Conservation (phyloP, 306 rosid species). For the Quercus agrifolia region DNA sequence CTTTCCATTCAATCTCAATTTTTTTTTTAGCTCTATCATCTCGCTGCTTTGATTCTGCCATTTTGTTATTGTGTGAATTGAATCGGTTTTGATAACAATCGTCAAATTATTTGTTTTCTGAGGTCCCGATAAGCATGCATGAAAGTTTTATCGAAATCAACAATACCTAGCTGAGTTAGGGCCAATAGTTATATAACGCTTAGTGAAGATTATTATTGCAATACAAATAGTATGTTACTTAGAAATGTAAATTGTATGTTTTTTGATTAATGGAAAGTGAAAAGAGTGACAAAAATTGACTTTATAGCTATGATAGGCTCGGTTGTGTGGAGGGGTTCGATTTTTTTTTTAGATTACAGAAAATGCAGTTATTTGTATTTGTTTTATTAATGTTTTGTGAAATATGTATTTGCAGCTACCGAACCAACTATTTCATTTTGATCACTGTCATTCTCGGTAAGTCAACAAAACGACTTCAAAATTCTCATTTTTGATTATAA, state of each 20-base stretch:
- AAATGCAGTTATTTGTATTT: neutral
- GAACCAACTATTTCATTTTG: conserved; percentile 94
- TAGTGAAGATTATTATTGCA: neutral
- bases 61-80: neutral
- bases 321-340: neutral
- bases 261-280: neutral
- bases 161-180: neutral
- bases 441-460: conserved; percentile 77
- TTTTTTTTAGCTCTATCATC: neutral
- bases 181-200: neutral
- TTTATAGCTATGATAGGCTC: neutral
- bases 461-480: conserved; percentile 20
- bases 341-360: neutral
- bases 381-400: neutral
- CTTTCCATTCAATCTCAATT: neutral
- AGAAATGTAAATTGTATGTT: neutral
- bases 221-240: neutral
- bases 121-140: neutral
- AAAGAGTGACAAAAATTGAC: neutral
- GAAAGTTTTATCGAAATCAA: neutral
- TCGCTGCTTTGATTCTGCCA: neutral
- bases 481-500: neutral
- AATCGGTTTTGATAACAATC: neutral
- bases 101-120: neutral
- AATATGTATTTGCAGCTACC: conserved; percentile 58